A percentile compares a stretch with the other conserved stretches of the same genome.
These are phyloP conservation scores for Polytrichum commune DNA, from an alignment of 225 moss, liverwort and hornwort genomes.

Conservation along the genomic window DNA sequence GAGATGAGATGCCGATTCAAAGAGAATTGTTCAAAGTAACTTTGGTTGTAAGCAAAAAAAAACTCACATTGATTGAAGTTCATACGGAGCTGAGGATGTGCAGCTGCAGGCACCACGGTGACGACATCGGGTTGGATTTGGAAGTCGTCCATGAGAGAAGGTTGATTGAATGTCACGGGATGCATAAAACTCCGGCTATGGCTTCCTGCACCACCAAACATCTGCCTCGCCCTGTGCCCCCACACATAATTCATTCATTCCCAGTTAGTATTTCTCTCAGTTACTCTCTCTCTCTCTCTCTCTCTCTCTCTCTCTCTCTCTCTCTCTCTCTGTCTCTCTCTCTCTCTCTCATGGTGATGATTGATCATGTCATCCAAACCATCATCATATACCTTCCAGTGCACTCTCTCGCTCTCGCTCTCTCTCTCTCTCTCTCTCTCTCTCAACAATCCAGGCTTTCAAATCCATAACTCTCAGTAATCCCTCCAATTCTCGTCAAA, in stretches of 20 bases:
- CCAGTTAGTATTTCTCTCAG: not conserved
- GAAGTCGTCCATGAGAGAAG: slow-evolving; percentile 5
- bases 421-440: not conserved
- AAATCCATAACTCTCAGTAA: not conserved
- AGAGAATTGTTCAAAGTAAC: too few relatives aligned
- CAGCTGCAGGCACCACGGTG: not conserved
- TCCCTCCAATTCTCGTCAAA: not conserved
- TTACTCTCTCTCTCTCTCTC: not conserved
- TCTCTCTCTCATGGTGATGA: not conserved
- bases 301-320: not conserved
- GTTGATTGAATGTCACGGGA: slow-evolving; percentile 9
- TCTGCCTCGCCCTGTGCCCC: slow-evolving; percentile 9
- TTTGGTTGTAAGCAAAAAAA: too few relatives aligned
- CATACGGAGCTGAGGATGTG: not conserved
- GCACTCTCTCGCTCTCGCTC: not conserved
- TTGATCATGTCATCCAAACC: too few relatives aligned
- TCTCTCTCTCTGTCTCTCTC: too few relatives aligned
- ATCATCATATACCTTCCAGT: too few relatives aligned
- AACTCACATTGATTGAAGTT: slow-evolving; percentile 6
- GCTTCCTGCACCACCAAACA: slow-evolving; percentile 1
- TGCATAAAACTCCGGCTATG: slow-evolving; percentile 7
- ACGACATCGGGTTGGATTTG: not conserved
- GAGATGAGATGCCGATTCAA: not conserved
- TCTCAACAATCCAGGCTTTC: not conserved
- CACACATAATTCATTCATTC: not conserved